These are phyloP conservation scores for Eimeria mitis DNA, from an alignment of 169 alveolate species.

Conservation along the genomic window DNA sequence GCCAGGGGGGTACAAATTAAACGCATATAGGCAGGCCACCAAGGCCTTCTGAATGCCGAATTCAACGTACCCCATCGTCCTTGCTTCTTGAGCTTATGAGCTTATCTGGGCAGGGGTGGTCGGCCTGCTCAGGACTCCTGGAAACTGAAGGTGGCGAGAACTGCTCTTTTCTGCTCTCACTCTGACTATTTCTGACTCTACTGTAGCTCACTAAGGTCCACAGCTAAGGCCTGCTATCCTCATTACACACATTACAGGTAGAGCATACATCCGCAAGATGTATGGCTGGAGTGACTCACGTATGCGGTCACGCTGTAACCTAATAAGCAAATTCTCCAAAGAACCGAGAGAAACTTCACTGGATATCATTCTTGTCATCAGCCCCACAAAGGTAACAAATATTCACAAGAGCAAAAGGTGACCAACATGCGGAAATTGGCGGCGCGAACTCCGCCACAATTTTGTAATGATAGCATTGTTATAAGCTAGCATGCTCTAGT, in stretches of 20 bases:
- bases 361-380: background rate
- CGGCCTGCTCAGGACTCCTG: background rate
- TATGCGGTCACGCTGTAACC: background rate
- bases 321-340: background rate
- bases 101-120: too few relatives aligned
- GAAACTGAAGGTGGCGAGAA: background rate
- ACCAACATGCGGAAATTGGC: background rate
- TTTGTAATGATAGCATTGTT: background rate
- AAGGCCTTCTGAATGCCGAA: too few relatives aligned
- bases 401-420: background rate
- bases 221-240: background rate
- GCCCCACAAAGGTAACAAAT: slow-evolving; percentile 9
- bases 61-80: too few relatives aligned
- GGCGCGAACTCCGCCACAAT: background rate
- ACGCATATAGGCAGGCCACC: too few relatives aligned
- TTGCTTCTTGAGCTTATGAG: too few relatives aligned
- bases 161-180: background rate
- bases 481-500: background rate
- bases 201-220: background rate
- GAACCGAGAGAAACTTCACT: background rate
- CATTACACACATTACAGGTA: background rate
- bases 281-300: background rate
- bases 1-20: too few relatives aligned
- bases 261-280: background rate
- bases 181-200: background rate